These are phyloP conservation scores for Sungouiozyma ichnusensis DNA, from an alignment of 805 yeast genomes.

Conservation along the genomic window DNA sequence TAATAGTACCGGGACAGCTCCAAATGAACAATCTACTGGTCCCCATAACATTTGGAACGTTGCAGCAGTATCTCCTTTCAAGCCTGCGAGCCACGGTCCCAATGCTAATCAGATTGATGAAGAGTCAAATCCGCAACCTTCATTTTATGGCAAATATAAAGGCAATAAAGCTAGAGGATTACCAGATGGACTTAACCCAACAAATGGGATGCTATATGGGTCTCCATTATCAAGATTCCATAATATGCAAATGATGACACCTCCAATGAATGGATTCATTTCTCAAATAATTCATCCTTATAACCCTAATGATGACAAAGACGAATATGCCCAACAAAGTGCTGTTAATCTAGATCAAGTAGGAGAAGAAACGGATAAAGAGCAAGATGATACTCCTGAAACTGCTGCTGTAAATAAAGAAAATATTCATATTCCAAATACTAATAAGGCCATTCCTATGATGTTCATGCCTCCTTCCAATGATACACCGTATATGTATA, in stretches of 20 bases:
- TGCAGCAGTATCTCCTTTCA: slow-evolving; percentile 21
- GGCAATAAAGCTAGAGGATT: neutral
- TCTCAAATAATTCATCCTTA: slow-evolving; percentile 6
- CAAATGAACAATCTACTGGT: slow-evolving; percentile 2
- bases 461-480: slow-evolving; percentile 8
- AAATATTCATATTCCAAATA: slow-evolving; percentile 1
- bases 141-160: too few species aligned
- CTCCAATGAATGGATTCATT: slow-evolving; percentile 3
- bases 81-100: slow-evolving; percentile 9
- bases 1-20: slow-evolving; percentile 3
- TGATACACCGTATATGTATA: slow-evolving; percentile 3
- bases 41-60: slow-evolving; percentile 19
- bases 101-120: neutral
- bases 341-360: slow-evolving; percentile 2
- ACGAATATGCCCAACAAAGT: neutral
- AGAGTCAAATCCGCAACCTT: neutral
- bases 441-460: slow-evolving; percentile 2
- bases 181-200: neutral
- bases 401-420: slow-evolving; percentile 1
- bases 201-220: neutral
- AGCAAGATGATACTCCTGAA: slow-evolving; percentile 1
- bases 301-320: neutral
- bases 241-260: neutral
- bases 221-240: slow-evolving; percentile 1
- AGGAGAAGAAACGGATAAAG: slow-evolving; percentile 1